Evolutionary conservation across 441 rosid species (phyloP), one percentile per base, ranked within the genome.

Genomic region (Iberis amara): DNA sequence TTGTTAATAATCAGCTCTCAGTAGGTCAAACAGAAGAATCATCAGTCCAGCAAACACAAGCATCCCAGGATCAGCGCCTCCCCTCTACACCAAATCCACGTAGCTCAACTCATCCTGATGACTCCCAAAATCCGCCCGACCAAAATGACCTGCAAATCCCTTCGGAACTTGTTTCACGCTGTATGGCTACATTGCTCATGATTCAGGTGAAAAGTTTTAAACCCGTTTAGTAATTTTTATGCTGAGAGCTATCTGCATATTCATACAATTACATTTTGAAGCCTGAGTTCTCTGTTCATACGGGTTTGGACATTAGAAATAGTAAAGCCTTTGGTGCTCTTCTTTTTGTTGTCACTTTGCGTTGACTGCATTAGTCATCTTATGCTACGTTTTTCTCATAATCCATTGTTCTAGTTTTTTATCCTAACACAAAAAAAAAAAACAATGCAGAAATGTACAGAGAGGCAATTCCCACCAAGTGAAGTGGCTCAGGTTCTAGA

Each of bases 161-260:
- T 1, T 66, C 73, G 7, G 82, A 77, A 47, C 74, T 80, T 55
- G 70, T 80, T 38, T 59, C 76, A 4, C 66, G 69, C 5, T 80
- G 80, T 66, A 73, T 80, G 13, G 79, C 82, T n/a, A 71, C 86
- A 51, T 39, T 80, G 74, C 73, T 77, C 55, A 80, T 77, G 80
- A 80, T 80, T 57, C 86, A 77, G 86, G 86, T 75, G 54, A 70
- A 45, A 41, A 12, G 27, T 33, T 53, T 10, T 12, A 32, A 46
- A 39, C 14, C 21, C 42, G 11, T 27, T n/a, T 7, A 30, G 41
- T 54, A 28, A 11, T 11, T 7, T 38, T 28, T 6, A 21, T 28
- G 21, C 39, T 18, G 14, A 36, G 24, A 52, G 11, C 7, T 24
- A 30, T 52, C 21, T 43, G 36, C 11, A 11, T 23, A 38, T 35